These are phyloP conservation scores for Nemania sp. DNA, from an alignment of 2,329 filamentous ascomycete species.

Conservation along the genomic window DNA sequence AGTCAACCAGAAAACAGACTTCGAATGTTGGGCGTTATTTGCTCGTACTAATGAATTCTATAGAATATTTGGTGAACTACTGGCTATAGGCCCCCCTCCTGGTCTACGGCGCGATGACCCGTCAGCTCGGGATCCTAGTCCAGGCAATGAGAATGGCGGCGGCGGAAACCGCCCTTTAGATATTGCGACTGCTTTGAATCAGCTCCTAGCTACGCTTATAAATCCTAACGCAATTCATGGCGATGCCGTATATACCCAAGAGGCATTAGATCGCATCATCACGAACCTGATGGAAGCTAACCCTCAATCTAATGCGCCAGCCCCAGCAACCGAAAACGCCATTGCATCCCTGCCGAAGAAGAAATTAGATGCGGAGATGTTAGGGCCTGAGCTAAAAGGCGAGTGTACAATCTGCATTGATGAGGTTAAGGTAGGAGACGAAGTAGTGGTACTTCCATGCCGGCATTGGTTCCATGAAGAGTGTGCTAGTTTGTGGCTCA, in stretches of 20 bases:
- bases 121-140: slow-evolving; percentile 33
- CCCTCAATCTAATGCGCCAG: slow-evolving; percentile 79
- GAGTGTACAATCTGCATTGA: slow-evolving; percentile 98
- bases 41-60: slow-evolving; percentile 50
- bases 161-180: slow-evolving; percentile 42
- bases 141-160: slow-evolving; percentile 38
- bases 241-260: slow-evolving; percentile 90
- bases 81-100: slow-evolving; percentile 57
- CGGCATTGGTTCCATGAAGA: slow-evolving; percentile 92
- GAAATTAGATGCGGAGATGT: slow-evolving; percentile 75
- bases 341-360: slow-evolving; percentile 80
- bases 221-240: slow-evolving; percentile 69
- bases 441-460: slow-evolving; percentile 84
- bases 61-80: slow-evolving; percentile 62
- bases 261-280: slow-evolving; percentile 89
- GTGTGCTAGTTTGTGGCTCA: slow-evolving; percentile 86
- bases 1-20: slow-evolving; percentile 7
- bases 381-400: slow-evolving; percentile 73
- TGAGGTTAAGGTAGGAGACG: slow-evolving; percentile 76
- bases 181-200: slow-evolving; percentile 59
- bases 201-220: slow-evolving; percentile 65
- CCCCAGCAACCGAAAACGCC: slow-evolving; percentile 80
- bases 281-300: slow-evolving; percentile 89
- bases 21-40: background rate
- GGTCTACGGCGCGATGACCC: slow-evolving; percentile 44